Evolutionary conservation across 2,329 filamentous ascomycete genomes (phyloP).

Genomic region (Paradendryphiella salina): DNA sequence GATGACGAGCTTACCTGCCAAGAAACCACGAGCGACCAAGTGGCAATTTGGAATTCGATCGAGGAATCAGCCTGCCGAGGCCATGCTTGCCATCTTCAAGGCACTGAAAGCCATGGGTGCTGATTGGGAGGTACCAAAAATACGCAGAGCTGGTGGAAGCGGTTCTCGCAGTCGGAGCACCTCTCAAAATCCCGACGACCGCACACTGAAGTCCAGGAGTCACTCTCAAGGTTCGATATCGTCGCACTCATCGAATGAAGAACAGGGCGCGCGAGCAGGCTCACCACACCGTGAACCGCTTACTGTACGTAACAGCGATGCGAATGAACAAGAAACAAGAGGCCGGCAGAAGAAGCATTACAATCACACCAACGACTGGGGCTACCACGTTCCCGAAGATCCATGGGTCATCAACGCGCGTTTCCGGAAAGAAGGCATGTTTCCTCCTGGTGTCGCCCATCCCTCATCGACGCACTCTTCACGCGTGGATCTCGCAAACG

Average conservation of each 20-base stretch:
- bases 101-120: conserved; percentile 85
- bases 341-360: conserved; percentile 49
- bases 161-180: conserved; percentile 39
- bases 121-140: conserved; percentile 70
- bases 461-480: conserved; percentile 56
- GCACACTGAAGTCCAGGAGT: conserved; percentile 41
- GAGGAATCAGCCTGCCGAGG: conserved; percentile 90
- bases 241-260: conserved; percentile 36
- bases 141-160: conserved; percentile 47
- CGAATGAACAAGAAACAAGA: conserved; percentile 27
- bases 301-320: conserved; percentile 34
- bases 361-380: conserved; percentile 56
- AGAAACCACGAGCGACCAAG: conserved; percentile 78
- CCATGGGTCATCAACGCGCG: conserved; percentile 93
- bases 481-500: conserved; percentile 51
- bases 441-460: conserved; percentile 55
- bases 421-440: conserved; percentile 80
- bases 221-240: conserved; percentile 41
- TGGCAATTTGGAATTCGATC: conserved; percentile 99
- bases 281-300: conserved; percentile 34
- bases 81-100: conserved; percentile 92
- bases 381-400: conserved; percentile 87
- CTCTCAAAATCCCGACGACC: conserved; percentile 31
- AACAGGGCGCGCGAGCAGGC: conserved; percentile 15
- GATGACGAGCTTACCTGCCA: conserved; percentile 61